Evolutionary conservation across 225 moss, liverwort and hornwort species (phyloP).

Genomic region (Neckera pumila): DNA sequence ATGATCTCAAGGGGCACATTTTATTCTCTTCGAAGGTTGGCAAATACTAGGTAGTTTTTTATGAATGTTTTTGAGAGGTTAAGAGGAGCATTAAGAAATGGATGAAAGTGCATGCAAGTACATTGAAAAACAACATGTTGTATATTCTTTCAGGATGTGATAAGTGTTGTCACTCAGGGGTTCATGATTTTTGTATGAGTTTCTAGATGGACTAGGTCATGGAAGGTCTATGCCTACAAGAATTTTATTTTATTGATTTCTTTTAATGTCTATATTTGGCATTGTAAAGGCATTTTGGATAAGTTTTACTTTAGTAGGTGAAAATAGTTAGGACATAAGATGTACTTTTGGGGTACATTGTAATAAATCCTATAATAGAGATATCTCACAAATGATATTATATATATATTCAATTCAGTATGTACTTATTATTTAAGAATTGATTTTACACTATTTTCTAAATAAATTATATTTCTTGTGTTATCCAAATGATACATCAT

Average conservation of each 20-base stretch:
- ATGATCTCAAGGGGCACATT: background rate
- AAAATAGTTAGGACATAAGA: fast-evolving
- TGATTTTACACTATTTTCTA: background rate
- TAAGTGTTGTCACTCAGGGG: fast-evolving
- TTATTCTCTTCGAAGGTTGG: fast-evolving
- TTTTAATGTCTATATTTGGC: background rate
- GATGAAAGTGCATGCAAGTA: too few species aligned
- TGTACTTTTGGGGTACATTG: background rate
- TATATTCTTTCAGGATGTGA: background rate
- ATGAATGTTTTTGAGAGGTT: background rate
- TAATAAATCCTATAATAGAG: fast-evolving
- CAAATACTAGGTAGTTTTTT: background rate
- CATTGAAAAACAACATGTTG: fast-evolving
- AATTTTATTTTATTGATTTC: background rate
- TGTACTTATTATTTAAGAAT: background rate
- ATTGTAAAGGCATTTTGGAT: background rate
- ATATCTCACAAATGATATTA: background rate
- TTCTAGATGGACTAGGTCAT: fast-evolving
- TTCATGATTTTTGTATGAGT: background rate
- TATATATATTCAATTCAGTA: background rate
- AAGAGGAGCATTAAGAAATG: fast-evolving
- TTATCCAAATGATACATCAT: background rate
- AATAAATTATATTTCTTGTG: fast-evolving
- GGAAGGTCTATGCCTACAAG: background rate
- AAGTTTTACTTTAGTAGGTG: fast-evolving